Percentiles rank a stretch among this genome's conserved stretches.
phyloP scores from a whole-genome alignment of 148 eudicot genomes.

The Simmondsia chinensis region DNA sequence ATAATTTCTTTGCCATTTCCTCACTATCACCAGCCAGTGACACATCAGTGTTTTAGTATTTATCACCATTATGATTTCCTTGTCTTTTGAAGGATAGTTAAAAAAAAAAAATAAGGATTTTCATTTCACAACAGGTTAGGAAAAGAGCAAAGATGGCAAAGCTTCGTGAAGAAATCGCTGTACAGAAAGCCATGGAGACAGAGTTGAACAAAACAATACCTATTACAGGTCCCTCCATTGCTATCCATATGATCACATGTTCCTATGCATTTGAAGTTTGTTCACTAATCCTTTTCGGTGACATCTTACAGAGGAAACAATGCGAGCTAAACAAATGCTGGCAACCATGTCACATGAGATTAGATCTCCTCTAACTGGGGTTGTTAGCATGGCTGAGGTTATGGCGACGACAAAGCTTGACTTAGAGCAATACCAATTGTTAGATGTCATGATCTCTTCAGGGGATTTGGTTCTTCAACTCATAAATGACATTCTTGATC shows the following conservation, averaged over 20 bases:
- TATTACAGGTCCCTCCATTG: constrained; percentile 79
- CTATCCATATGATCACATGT: no score
- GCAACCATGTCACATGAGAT: constrained; percentile 99
- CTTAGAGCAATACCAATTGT: constrained; percentile 61
- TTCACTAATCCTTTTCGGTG: background rate
- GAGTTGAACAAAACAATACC: constrained; percentile 85
- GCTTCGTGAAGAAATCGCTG: constrained; percentile 85
- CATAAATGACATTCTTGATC: constrained; percentile 92
- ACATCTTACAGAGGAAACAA: constrained; percentile 71
- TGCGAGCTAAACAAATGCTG: constrained; percentile 94
- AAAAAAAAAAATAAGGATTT: constrained; percentile 3
- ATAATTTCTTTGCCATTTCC: no score
- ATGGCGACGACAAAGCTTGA: constrained; percentile 65
- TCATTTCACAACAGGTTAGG: constrained; percentile 42
- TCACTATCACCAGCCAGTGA: no score
- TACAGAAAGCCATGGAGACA: constrained; percentile 91
- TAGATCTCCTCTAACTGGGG: constrained; percentile 86
- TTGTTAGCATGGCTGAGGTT: constrained; percentile 91
- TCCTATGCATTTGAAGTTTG: no score
- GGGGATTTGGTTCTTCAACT: constrained; percentile 89
- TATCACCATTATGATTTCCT: no score
- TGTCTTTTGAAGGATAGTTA: no score
- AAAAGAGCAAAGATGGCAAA: constrained; percentile 90
- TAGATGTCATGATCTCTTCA: constrained; percentile 83
- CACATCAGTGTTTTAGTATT: no score